Evolutionary conservation across 2,329 filamentous ascomycete genomes (phyloP).

Genomic region (Scedosporium boydii): DNA sequence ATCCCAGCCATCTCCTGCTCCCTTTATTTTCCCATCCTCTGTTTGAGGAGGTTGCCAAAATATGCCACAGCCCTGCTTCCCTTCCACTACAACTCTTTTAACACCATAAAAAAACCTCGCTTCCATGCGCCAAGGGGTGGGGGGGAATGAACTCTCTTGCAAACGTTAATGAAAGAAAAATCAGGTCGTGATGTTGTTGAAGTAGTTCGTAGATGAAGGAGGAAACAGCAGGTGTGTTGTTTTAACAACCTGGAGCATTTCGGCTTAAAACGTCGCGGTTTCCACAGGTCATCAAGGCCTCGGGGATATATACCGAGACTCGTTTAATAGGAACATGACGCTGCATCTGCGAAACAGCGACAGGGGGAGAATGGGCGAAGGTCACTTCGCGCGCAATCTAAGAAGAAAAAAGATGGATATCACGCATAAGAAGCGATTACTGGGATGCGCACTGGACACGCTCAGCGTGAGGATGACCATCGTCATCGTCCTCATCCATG

Average conservation of each 20-base stretch:
- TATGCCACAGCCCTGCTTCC: background rate
- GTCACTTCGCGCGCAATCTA: background rate
- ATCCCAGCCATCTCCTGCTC: background rate
- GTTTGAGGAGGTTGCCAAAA: too few species aligned
- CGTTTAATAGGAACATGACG: background rate
- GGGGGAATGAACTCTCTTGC: too few species aligned
- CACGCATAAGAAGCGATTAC: slow-evolving; percentile 41
- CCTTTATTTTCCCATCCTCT: background rate
- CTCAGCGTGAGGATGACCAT: slow-evolving; percentile 64
- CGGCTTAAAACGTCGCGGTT: too few species aligned
- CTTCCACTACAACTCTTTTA: background rate
- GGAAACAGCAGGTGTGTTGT: too few species aligned
- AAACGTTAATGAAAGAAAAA: too few species aligned
- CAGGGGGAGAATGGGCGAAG: background rate
- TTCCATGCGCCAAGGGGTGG: background rate
- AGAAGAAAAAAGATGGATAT: background rate
- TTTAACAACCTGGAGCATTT: too few species aligned
- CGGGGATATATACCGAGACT: too few species aligned
- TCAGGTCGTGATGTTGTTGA: too few species aligned
- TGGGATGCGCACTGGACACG: slow-evolving; percentile 82
- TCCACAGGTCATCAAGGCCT: too few species aligned
- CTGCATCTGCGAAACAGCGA: too few species aligned
- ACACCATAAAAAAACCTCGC: background rate
- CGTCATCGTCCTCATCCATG: slow-evolving; percentile 64
- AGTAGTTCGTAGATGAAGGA: too few species aligned